A percentile compares a stretch with the other conserved stretches of the same genome.
Conservation (phyloP, 2,329 filamentous ascomycete species). For the Colletotrichum paranaense region DNA sequence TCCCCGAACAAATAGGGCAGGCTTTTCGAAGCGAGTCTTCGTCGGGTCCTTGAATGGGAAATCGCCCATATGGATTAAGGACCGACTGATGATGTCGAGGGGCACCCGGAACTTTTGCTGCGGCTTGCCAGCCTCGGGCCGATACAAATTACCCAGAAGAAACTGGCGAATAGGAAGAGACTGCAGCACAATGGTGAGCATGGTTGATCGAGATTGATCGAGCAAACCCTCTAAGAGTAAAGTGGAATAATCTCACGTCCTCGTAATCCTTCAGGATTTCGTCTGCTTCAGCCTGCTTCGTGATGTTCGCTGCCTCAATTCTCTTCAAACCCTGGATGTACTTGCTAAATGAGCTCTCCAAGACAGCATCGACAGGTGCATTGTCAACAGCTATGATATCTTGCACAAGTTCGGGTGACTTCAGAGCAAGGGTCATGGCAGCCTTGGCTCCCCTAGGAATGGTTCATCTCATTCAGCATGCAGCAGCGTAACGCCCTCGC, state of each 20-base stretch:
- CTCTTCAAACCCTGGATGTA: conserved; percentile 89
- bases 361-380: conserved; percentile 82
- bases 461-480: not conserved
- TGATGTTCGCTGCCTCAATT: conserved; percentile 77
- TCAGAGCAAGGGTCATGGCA: conserved; percentile 87
- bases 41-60: conserved; percentile 86
- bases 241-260: conserved; percentile 57
- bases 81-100: conserved; percentile 73
- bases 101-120: conserved; percentile 83
- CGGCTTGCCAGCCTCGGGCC: conserved; percentile 57
- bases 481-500: not conserved
- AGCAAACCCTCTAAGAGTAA: too few species aligned
- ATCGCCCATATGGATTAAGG: conserved; percentile 82
- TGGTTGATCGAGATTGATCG: not conserved
- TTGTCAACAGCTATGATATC: conserved; percentile 91
- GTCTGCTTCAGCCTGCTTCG: conserved; percentile 82
- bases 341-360: conserved; percentile 79
- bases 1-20: conserved; percentile 83
- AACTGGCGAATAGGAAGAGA: conserved; percentile 87
- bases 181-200: conserved; percentile 44
- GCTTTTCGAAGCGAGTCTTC: conserved; percentile 77
- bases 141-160: conserved; percentile 85
- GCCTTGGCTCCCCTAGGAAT: conserved; percentile 81
- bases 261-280: conserved; percentile 81
- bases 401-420: conserved; percentile 73